phyloP scores from a whole-genome alignment of 2,329 filamentous ascomycete species.

The Neofusicoccum ribis region DNA sequence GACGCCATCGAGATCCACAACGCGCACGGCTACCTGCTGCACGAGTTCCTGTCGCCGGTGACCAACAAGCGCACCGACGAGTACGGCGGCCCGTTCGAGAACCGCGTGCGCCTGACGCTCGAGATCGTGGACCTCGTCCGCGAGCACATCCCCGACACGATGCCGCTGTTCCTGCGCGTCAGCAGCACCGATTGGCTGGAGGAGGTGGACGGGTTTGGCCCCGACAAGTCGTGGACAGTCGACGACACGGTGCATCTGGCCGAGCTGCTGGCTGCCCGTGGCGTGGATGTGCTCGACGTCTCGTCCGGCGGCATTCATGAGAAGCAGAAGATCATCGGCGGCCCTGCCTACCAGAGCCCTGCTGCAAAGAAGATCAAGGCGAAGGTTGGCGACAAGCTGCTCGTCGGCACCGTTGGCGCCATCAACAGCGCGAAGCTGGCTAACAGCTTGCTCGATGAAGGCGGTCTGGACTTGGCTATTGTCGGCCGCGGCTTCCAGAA shows the following conservation, averaged over 20 bases:
- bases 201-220: slow-evolving; percentile 42
- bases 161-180: slow-evolving; percentile 73
- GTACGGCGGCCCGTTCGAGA: slow-evolving; percentile 71
- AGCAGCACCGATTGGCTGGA: slow-evolving; percentile 78
- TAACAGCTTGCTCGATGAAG: slow-evolving; percentile 56
- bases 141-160: slow-evolving; percentile 60
- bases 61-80: slow-evolving; percentile 68
- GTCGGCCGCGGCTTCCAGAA: slow-evolving; percentile 76
- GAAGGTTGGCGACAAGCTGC: slow-evolving; percentile 68
- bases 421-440: slow-evolving; percentile 72
- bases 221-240: slow-evolving; percentile 64
- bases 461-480: slow-evolving; percentile 66
- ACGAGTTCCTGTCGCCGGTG: slow-evolving; percentile 66
- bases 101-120: slow-evolving; percentile 66
- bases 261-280: slow-evolving; percentile 65
- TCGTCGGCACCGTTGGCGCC: slow-evolving; percentile 73
- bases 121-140: slow-evolving; percentile 67
- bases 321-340: slow-evolving; percentile 59
- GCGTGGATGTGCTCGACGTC: slow-evolving; percentile 82
- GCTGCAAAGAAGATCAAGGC: slow-evolving; percentile 72
- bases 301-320: slow-evolving; percentile 72
- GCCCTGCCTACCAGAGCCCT: slow-evolving; percentile 71
- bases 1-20: slow-evolving; percentile 80
- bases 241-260: slow-evolving; percentile 66
- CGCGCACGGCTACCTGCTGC: slow-evolving; percentile 77